Evolutionary conservation across 1,284 basidiomycete genomes (phyloP).

Genomic region (Apiotrichum sp.): DNA sequence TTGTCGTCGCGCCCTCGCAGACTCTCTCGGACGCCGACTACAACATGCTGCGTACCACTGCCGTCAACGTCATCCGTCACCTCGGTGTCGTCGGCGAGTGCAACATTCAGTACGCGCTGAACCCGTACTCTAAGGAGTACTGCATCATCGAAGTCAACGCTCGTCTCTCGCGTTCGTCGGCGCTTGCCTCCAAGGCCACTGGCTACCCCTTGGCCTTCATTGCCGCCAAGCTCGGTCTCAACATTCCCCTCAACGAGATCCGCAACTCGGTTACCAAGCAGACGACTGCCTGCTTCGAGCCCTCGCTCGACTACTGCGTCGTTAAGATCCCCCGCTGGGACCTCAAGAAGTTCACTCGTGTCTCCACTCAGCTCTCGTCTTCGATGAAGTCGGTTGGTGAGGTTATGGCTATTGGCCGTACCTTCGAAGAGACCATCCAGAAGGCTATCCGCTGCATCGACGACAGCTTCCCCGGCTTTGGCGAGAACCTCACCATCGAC

Average conservation of each 20-base stretch:
- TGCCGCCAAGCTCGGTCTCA: conserved; percentile 93
- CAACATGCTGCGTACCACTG: conserved; percentile 97
- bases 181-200: conserved; percentile 95
- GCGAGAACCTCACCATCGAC: conserved; percentile 60
- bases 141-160: conserved; percentile 99
- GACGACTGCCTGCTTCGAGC: conserved; percentile 96
- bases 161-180: conserved; percentile 96
- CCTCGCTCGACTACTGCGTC: conserved; percentile 92
- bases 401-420: conserved; percentile 97
- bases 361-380: conserved; percentile 77
- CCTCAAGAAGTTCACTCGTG: conserved; percentile 92
- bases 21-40: conserved; percentile 96
- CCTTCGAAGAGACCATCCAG: conserved; percentile 97
- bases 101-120: conserved; percentile 98
- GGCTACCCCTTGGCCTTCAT: conserved; percentile 98
- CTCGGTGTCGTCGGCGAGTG: conserved; percentile 94
- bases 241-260: conserved; percentile 95
- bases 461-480: conserved; percentile 87
- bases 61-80: conserved; percentile 96
- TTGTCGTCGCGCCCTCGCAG: conserved; percentile 95
- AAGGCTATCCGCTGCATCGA: conserved; percentile 97
- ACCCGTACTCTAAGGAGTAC: conserved; percentile 90
- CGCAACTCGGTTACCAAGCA: conserved; percentile 95
- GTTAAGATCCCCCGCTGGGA: conserved; percentile 99
- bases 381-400: conserved; percentile 99